Base-by-base conservation (phyloP, 805 yeast genomes). In the Lachancea dasiensis region DNA sequence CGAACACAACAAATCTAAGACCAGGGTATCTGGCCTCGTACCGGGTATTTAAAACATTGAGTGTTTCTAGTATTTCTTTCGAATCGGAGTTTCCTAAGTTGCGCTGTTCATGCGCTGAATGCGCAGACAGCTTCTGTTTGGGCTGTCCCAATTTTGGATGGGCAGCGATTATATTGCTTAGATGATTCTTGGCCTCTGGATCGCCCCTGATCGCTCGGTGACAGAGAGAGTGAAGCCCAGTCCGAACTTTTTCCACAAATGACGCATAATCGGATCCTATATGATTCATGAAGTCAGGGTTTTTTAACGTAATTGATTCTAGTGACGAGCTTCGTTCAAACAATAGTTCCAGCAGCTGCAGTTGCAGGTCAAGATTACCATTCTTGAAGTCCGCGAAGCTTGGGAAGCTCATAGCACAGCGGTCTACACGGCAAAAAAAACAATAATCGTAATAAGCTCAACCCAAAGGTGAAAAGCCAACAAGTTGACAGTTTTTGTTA, bases 71-170 rank as follows among this genome's bases (percentile, higher is more conserved):
- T 1, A 78, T 70, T 44, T 79, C 78, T 6, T 37, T 34, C 9
- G 46, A 23, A 40, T 72, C 68, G 20, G 66, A 71, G 4, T 67
- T 68, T 0, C 69, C 65, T 26, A 87, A 66, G 9, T 80, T 74
- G 41, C 70, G 72, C 56, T 87, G 96, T 59, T 87, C 97, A 3
- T 63, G 56, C 17, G 69, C 63, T 1, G 95, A 83, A 51, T 83
- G 89, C 3, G 60, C 65, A 6, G 85, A 81, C 21, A 85, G 65
- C 20, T 63, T 68, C 14, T 60, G 50, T 38, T 61, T 68, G 3
- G 77, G 67, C 3, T 83, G 84, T 0, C 97, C 97, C 13, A 87
- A 65, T 39, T 95, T 68, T 13, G 97, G 97, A 61, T 87, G 97
- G 0, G 96, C 95, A 1, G 85, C 79, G n/a, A 89, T 76, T 40